Conservation (phyloP, 164 flowering plant genomes). For the Vitis amurensis region DNA sequence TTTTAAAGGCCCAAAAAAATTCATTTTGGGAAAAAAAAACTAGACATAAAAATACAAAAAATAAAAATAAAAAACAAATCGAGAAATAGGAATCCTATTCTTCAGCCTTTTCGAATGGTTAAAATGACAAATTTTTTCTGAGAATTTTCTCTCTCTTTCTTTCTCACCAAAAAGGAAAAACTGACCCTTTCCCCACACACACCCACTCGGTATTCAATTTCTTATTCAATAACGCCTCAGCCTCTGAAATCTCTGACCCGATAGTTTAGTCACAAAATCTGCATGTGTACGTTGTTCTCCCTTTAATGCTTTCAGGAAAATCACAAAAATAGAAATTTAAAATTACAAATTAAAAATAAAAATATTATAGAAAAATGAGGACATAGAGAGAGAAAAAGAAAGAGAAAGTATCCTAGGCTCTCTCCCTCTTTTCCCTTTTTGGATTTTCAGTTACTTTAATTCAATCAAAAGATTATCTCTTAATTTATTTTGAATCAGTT, state of each 20-base stretch:
- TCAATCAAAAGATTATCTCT: neutral
- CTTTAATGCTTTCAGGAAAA: constrained; percentile 14
- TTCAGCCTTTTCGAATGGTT: constrained; percentile 34
- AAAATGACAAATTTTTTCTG: constrained; percentile 21
- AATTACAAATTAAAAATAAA: constrained; percentile 1
- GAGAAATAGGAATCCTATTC: constrained; percentile 22
- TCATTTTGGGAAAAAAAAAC: neutral
- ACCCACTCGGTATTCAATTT: constrained; percentile 22
- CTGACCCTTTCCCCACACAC: constrained; percentile 19
- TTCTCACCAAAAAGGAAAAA: constrained; percentile 4
- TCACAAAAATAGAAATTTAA: neutral
- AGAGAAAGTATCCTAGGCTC: constrained; percentile 20
- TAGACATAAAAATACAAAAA: neutral
- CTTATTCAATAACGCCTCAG: constrained; percentile 14
- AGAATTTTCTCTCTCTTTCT: constrained; percentile 2
- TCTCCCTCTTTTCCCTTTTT: constrained; percentile 7
- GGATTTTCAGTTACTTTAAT: constrained; percentile 15
- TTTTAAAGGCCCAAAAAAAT: neutral
- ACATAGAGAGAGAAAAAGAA: constrained; percentile 1
- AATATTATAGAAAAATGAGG: neutral
- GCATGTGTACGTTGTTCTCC: constrained; percentile 46
- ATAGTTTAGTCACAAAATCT: constrained; percentile 55
- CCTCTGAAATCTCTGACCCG: constrained; percentile 52
- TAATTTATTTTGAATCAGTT: neutral
- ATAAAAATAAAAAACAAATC: neutral